Conservation (phyloP, 2,329 filamentous ascomycete species). For the Alternaria conjuncta region DNA sequence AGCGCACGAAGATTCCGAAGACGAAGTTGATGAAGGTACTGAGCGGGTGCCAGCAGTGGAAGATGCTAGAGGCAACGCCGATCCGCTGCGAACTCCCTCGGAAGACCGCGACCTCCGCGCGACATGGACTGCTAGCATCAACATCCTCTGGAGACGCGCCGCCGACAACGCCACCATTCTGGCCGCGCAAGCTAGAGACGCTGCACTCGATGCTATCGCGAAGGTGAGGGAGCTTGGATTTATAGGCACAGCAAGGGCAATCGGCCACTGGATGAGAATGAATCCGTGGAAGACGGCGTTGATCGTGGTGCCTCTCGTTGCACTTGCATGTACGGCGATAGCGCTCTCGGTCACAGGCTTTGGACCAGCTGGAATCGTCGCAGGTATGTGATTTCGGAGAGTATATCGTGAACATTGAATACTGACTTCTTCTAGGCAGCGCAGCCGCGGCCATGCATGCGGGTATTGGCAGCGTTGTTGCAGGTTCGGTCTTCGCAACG, state of each 20-base stretch:
- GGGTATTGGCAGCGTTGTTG: constrained; percentile 24
- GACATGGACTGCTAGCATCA: neutral
- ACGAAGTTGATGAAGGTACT: neutral
- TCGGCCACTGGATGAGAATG: constrained; percentile 1
- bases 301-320: constrained; percentile 6
- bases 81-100: neutral
- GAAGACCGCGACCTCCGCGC: neutral
- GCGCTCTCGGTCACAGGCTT: constrained; percentile 9
- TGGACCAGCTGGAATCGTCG: neutral
- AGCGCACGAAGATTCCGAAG: neutral
- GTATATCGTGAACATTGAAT: neutral
- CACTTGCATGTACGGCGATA: constrained; percentile 1
- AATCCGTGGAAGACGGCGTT: constrained; percentile 9
- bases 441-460: constrained; percentile 31
- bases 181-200: neutral
- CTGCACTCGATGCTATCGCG: neutral
- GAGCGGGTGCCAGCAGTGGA: neutral
- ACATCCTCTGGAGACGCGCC: neutral
- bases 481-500: constrained; percentile 27
- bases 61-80: neutral
- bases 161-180: neutral
- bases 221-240: neutral
- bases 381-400: neutral
- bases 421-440: constrained; percentile 21
- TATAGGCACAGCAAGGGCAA: neutral